Conservation (phyloP, 495 filamentous ascomycete species). For the Staphylotrichum tortipilum region DNA sequence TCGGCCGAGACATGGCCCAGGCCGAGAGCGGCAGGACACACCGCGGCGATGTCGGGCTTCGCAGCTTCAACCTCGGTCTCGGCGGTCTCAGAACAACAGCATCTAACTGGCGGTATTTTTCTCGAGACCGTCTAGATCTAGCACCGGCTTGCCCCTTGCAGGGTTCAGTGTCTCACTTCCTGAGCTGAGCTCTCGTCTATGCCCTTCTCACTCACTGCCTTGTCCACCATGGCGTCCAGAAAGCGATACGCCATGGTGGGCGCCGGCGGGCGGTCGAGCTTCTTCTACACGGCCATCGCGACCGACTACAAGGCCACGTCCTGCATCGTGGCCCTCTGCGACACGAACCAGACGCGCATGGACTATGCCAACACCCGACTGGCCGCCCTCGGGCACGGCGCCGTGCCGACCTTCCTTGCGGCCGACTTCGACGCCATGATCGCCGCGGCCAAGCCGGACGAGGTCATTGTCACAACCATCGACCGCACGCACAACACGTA, state of each 20-base stretch:
- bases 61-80: not conserved
- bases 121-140: too few relatives aligned
- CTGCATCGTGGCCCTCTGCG: constrained; percentile 42
- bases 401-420: constrained; percentile 43
- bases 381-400: constrained; percentile 23
- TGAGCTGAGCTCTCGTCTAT: too few relatives aligned
- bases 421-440: constrained; percentile 48
- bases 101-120: too few relatives aligned
- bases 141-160: too few relatives aligned
- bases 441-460: constrained; percentile 43
- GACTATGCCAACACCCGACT: constrained; percentile 34
- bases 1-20: constrained; percentile 5
- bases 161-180: too few relatives aligned
- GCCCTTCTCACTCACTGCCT: not conserved
- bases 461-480: constrained; percentile 50
- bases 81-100: not conserved
- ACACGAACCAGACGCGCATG: constrained; percentile 42
- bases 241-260: constrained; percentile 40
- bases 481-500: constrained; percentile 51
- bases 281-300: constrained; percentile 50
- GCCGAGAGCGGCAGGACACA: not conserved
- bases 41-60: not conserved
- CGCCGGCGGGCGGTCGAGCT: constrained; percentile 36
- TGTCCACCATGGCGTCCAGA: constrained; percentile 7
- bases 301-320: constrained; percentile 39